Conservation (phyloP, 2,329 filamentous ascomycete species). For the Colletotrichum limetticola region DNA sequence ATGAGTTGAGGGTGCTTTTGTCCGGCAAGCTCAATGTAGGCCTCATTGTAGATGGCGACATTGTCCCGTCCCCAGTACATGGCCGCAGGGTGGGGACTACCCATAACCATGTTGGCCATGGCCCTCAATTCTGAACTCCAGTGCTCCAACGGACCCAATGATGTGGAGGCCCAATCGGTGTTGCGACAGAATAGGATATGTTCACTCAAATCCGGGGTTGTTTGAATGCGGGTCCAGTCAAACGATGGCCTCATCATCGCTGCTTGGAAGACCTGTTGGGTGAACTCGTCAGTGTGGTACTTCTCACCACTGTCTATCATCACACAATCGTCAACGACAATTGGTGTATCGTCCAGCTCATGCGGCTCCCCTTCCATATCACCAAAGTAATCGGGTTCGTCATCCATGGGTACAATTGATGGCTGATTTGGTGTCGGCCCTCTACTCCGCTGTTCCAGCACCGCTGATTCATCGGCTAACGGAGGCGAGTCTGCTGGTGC, state of each 20-base stretch:
- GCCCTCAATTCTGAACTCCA: constrained; percentile 79
- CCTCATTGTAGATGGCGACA: constrained; percentile 78
- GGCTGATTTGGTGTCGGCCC: constrained; percentile 48
- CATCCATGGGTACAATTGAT: constrained; percentile 45
- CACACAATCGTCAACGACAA: constrained; percentile 38
- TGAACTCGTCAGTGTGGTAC: constrained; percentile 54
- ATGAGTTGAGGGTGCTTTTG: constrained; percentile 81
- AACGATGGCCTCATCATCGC: constrained; percentile 65
- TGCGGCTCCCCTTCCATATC: constrained; percentile 37
- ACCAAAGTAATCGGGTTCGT: constrained; percentile 57
- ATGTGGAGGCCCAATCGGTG: constrained; percentile 78
- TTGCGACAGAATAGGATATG: constrained; percentile 80
- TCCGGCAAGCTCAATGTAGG: constrained; percentile 77
- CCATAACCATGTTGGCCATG: constrained; percentile 87
- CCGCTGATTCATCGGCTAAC: constrained; percentile 48
- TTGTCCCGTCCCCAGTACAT: constrained; percentile 83
- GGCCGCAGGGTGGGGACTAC: constrained; percentile 77
- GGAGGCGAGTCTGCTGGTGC: constrained; percentile 50
- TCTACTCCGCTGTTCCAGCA: constrained; percentile 47
- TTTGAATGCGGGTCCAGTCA: constrained; percentile 82
- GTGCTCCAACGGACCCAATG: constrained; percentile 78
- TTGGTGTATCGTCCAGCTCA: constrained; percentile 36
- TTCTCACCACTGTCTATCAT: constrained; percentile 40
- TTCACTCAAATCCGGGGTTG: constrained; percentile 70
- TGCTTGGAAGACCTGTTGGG: constrained; percentile 52